phyloP scores from a whole-genome alignment of 345 rosid genomes.

The Melastoma malabathricum region DNA sequence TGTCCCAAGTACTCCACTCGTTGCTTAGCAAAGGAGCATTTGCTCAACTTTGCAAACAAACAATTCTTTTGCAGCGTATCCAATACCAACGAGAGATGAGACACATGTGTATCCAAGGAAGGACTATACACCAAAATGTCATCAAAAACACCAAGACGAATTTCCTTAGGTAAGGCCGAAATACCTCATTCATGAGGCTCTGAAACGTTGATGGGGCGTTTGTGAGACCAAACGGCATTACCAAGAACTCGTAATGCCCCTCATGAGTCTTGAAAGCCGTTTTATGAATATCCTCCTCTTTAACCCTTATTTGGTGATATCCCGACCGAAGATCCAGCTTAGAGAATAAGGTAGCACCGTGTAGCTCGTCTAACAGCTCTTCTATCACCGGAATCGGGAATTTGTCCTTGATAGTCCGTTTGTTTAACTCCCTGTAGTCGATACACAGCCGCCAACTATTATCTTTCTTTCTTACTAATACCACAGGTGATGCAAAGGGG shows the following conservation, averaged over 20 bases:
- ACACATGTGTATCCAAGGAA: background rate
- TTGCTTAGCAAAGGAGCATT: background rate
- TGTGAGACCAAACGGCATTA: conserved; percentile 9
- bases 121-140: conserved; percentile 6
- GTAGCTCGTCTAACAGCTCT: conserved; percentile 4
- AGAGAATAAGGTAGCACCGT: background rate
- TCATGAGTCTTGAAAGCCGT: conserved; percentile 7
- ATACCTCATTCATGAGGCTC: conserved; percentile 2
- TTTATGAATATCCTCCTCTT: background rate
- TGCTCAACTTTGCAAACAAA: background rate
- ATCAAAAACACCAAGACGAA: conserved; percentile 5
- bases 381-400: conserved; percentile 4
- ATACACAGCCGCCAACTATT: conserved; percentile 1
- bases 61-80: background rate
- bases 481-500: conserved; percentile 4
- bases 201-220: conserved; percentile 12
- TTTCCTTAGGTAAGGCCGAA: background rate
- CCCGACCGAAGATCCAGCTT: conserved; percentile 6
- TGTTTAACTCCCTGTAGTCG: background rate
- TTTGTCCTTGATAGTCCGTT: conserved; percentile 1
- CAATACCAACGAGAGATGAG: background rate
- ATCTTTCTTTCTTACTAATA: conserved; percentile 5
- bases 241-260: conserved; percentile 11
- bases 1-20: conserved; percentile 3
- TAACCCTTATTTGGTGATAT: conserved; percentile 8